Percentiles rank a stretch among this genome's conserved stretches.
phyloP scores from a whole-genome alignment of 352 stramenopile genomes.

The Pythium scleroteichum region DNA sequence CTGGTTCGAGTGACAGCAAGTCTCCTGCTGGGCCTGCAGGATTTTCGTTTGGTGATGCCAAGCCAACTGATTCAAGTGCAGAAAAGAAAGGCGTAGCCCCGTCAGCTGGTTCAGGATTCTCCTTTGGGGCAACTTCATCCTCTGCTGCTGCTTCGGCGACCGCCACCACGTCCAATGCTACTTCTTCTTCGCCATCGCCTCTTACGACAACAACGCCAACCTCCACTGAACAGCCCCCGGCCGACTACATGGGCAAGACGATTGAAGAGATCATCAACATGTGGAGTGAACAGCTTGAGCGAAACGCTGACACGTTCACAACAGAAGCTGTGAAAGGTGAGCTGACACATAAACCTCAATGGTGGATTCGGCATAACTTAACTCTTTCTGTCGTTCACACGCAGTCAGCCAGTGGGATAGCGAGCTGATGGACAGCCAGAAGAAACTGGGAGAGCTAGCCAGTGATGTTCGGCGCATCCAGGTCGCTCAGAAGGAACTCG shows the following conservation, averaged over 20 bases:
- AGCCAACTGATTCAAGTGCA: slow-evolving; percentile 14
- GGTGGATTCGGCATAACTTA: neutral
- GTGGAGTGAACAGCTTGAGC: slow-evolving; percentile 87
- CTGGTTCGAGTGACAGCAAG: slow-evolving; percentile 21
- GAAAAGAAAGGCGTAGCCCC: slow-evolving; percentile 14
- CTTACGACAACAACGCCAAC: slow-evolving; percentile 30
- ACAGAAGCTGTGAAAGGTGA: slow-evolving; percentile 86
- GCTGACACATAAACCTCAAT: neutral
- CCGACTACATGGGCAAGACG: slow-evolving; percentile 84
- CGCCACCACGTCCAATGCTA: slow-evolving; percentile 16
- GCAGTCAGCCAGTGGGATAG: slow-evolving; percentile 84
- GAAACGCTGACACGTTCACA: slow-evolving; percentile 84
- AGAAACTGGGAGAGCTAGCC: slow-evolving; percentile 81
- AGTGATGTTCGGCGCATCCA: slow-evolving; percentile 84
- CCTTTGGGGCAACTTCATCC: slow-evolving; percentile 27
- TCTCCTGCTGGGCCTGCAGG: slow-evolving; percentile 6
- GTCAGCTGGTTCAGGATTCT: slow-evolving; percentile 25
- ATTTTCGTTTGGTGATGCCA: slow-evolving; percentile 25
- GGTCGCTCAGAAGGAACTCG: slow-evolving; percentile 83
- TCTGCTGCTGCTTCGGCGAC: slow-evolving; percentile 13
- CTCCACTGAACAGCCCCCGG: slow-evolving; percentile 63
- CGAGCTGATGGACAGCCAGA: slow-evolving; percentile 85
- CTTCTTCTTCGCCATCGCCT: slow-evolving; percentile 22
- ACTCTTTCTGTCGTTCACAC: neutral
- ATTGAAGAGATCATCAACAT: slow-evolving; percentile 91